Conservation (phyloP, 345 rosid genomes). For the Syzygium grande region DNA sequence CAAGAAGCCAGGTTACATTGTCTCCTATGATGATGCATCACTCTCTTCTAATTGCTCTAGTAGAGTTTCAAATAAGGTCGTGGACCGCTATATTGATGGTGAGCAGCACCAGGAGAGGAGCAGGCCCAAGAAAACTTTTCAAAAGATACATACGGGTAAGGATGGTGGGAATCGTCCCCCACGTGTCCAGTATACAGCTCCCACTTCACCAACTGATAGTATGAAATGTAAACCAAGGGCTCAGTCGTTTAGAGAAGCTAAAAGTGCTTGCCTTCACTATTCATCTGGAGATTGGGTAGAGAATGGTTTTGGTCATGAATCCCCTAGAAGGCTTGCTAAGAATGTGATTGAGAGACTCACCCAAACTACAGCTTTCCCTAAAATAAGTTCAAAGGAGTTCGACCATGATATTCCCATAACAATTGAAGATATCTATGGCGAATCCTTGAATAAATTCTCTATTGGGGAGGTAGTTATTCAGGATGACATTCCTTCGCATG, state of each 20-base stretch:
- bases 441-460: conserved; percentile 34
- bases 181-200: conserved; percentile 46
- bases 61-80: conserved; percentile 63
- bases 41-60: conserved; percentile 65
- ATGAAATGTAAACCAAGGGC: conserved; percentile 43
- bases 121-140: conserved; percentile 34
- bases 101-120: conserved; percentile 67
- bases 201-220: conserved; percentile 56
- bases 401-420: conserved; percentile 57
- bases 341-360: conserved; percentile 83
- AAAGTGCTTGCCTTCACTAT: conserved; percentile 33
- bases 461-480: conserved; percentile 35
- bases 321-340: conserved; percentile 78
- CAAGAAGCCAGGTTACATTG: conserved; percentile 24
- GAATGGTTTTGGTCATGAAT: conserved; percentile 56
- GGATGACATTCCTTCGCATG: conserved; percentile 31
- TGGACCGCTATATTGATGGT: conserved; percentile 92
- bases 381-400: conserved; percentile 34
- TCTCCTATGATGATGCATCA: conserved; percentile 44
- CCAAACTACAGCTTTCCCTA: conserved; percentile 37
- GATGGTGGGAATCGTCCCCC: conserved; percentile 60
- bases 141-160: conserved; percentile 27
- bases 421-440: conserved; percentile 65
- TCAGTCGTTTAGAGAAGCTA: conserved; percentile 66
- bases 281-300: conserved; percentile 57